Evolutionary conservation across 352 stramenopile genomes (phyloP), one percentile per base, ranked within the genome.

Genomic region (Pythium coloratum): DNA sequence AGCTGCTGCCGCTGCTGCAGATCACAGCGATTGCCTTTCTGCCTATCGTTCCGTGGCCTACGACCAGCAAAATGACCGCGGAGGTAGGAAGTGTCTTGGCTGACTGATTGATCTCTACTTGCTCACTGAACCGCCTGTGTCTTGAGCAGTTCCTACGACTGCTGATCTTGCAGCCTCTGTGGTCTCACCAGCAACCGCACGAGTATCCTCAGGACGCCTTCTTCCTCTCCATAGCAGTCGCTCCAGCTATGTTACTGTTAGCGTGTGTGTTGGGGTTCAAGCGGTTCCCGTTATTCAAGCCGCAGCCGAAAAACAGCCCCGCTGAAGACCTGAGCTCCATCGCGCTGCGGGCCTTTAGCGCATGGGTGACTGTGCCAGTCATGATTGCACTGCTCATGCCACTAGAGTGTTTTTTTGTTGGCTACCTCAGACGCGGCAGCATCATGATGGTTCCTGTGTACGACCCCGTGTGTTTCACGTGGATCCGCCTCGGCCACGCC

Each of bases 271-370:
- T 87, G 2, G 81, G 83, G 1, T 36, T 58, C 16, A 85, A 86
- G 57, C 56, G 78, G 20, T 90, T 89, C 40, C 78, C 83, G 10
- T 51, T 91, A 28, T 90, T 90, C 63, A 90, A 90, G 56, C 78
- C 81, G 0, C 80, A 90, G 56, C 80, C 80, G 0, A 77, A 69
- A 50, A 62, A 34, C 3, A 68, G 71, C n/a, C 76, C 77, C 6
- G 33, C 62, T 20, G 84, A 92, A 69, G 78, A 88, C 42, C 28
- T 77, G 1, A 86, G 80, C 40, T 81, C 80, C 3, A 28, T 89
- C 30, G 42, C 74, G 26, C 54, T 92, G 18, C 75, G 81, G 10
- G 40, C 82, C 18, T 90, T 89, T 66, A 84, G 80, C 46, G 73
- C 83, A 26, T 92, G 80, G 81, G 28, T 71, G 24, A 61, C 70